These are phyloP conservation scores for Acer saccharum DNA, from an alignment of 345 rosid species.

Conservation along the genomic window DNA sequence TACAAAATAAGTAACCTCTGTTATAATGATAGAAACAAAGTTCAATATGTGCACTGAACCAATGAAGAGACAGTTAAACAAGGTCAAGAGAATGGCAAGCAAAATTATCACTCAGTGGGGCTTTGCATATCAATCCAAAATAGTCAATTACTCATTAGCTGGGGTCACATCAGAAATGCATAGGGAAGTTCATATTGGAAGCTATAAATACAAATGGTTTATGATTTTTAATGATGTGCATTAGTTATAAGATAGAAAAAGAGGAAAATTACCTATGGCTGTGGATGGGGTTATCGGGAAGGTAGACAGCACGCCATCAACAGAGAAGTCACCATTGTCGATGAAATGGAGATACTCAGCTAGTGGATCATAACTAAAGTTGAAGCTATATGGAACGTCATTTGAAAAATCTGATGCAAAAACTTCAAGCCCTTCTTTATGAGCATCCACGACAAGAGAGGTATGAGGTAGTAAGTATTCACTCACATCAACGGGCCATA, in stretches of 20 bases:
- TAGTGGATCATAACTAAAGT: slow-evolving; percentile 82
- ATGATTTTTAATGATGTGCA: slow-evolving; percentile 16
- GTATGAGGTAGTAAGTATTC: slow-evolving; percentile 57
- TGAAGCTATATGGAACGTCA: slow-evolving; percentile 69
- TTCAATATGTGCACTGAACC: not conserved
- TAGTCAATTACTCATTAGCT: not conserved
- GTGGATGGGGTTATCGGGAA: slow-evolving; percentile 82
- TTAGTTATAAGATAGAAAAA: not conserved
- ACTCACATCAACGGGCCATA: slow-evolving; percentile 57
- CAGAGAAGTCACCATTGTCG: slow-evolving; percentile 81
- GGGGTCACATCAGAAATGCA: not conserved
- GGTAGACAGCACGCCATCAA: slow-evolving; percentile 87
- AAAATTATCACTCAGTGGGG: not conserved
- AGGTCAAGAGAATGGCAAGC: not conserved
- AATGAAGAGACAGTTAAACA: not conserved
- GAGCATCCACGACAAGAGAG: slow-evolving; percentile 77
- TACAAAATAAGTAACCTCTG: not conserved
- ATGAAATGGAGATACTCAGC: slow-evolving; percentile 66
- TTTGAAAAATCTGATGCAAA: slow-evolving; percentile 76
- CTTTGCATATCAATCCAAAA: not conserved
- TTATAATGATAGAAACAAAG: not conserved
- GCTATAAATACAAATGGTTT: not conserved
- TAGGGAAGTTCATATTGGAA: not conserved
- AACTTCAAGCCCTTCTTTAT: slow-evolving; percentile 80
- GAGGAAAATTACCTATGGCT: slow-evolving; percentile 59